A percentile compares a stretch with the other conserved stretches of the same genome.
These are phyloP conservation scores for Gossypium bickii DNA, from an alignment of 345 rosid species.

Conservation along the genomic window DNA sequence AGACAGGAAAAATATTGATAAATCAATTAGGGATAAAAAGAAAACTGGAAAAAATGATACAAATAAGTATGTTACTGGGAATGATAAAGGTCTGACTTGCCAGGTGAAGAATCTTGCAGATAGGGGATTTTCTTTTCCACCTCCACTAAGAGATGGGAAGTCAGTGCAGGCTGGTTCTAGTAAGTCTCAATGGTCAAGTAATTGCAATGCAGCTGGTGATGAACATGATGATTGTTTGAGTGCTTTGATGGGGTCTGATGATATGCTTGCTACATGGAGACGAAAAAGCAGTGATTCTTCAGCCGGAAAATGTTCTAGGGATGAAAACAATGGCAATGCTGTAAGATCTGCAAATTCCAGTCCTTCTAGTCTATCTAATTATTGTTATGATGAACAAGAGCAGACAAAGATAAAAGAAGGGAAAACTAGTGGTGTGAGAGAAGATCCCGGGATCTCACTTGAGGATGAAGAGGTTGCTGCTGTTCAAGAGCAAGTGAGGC, in stretches of 20 bases:
- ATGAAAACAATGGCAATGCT: slow-evolving; percentile 55
- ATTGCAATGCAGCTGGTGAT: slow-evolving; percentile 43
- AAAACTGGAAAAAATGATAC: slow-evolving; percentile 44
- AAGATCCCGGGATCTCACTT: slow-evolving; percentile 60
- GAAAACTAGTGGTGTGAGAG: slow-evolving; percentile 43
- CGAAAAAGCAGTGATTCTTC: slow-evolving; percentile 80
- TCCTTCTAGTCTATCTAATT: slow-evolving; percentile 66
- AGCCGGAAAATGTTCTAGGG: slow-evolving; percentile 64
- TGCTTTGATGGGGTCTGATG: slow-evolving; percentile 60
- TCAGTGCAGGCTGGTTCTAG: slow-evolving; percentile 52
- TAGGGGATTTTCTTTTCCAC: slow-evolving; percentile 76
- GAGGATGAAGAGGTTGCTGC: slow-evolving; percentile 98
- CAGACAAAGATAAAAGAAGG: slow-evolving; percentile 54
- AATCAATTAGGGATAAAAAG: slow-evolving; percentile 41
- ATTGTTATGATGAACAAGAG: slow-evolving; percentile 55
- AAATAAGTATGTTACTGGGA: slow-evolving; percentile 36
- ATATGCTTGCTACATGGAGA: slow-evolving; percentile 73
- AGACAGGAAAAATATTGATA: slow-evolving; percentile 51
- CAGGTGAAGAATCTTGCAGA: slow-evolving; percentile 50
- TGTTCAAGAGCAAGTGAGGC: slow-evolving; percentile 97
- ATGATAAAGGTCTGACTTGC: slow-evolving; percentile 41
- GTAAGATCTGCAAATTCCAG: slow-evolving; percentile 59
- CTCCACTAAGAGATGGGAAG: slow-evolving; percentile 57
- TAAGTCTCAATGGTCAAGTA: slow-evolving; percentile 65
- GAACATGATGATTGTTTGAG: slow-evolving; percentile 46